Evolutionary conservation across 1,284 basidiomycete genomes (phyloP).

Genomic region (Fomitopsis betulina): DNA sequence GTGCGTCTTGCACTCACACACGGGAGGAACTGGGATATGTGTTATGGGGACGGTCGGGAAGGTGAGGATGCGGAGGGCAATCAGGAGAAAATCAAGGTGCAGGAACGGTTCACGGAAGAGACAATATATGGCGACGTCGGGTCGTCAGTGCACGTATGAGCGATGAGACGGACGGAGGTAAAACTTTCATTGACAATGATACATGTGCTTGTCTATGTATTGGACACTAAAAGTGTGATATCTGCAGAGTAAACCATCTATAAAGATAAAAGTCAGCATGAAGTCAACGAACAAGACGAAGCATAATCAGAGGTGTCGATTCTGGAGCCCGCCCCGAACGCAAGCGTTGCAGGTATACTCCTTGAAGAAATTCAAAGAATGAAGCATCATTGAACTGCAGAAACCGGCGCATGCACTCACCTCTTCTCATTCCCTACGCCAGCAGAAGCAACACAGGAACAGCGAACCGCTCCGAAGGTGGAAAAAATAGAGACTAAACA

Average conservation of each 20-base stretch:
- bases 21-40: constrained; percentile 36
- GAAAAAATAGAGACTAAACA: constrained; percentile 41
- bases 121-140: constrained; percentile 37
- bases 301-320: constrained; percentile 43
- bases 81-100: constrained; percentile 24
- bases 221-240: too few relatives aligned
- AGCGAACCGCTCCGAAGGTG: constrained; percentile 40
- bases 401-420: constrained; percentile 30
- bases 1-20: too few relatives aligned
- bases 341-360: constrained; percentile 54
- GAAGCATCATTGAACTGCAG: constrained; percentile 21
- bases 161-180: too few relatives aligned
- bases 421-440: constrained; percentile 7
- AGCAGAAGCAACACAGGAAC: constrained; percentile 27
- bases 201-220: too few relatives aligned
- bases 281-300: not conserved
- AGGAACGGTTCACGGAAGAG: constrained; percentile 35
- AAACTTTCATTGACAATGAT: too few relatives aligned
- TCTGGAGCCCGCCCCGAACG: constrained; percentile 63
- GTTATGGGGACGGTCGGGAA: constrained; percentile 22
- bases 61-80: constrained; percentile 24
- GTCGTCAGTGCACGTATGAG: constrained; percentile 18
- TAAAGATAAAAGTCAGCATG: not conserved
- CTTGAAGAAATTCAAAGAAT: constrained; percentile 83
- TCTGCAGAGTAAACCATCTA: not conserved